Evolutionary conservation across 2,329 filamentous ascomycete genomes (phyloP).

Genomic region (Stachybotrys echinatus): DNA sequence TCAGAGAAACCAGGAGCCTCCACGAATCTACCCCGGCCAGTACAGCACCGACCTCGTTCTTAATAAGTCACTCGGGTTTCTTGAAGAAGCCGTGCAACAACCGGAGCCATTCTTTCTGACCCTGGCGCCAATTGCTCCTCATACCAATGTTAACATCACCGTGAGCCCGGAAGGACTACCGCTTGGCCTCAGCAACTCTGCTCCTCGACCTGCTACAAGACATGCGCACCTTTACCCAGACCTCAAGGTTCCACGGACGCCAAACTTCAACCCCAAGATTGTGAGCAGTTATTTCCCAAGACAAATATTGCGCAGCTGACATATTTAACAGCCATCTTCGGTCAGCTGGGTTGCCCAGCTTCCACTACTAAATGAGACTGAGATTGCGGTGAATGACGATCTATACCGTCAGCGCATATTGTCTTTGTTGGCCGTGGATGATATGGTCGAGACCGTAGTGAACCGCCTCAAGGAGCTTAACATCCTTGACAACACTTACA

Average conservation of each 20-base stretch:
- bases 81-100: background rate
- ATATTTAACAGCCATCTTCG: background rate
- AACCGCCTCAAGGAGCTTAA: background rate
- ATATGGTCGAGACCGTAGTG: background rate
- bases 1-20: background rate
- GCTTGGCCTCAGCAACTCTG: background rate
- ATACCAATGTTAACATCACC: background rate
- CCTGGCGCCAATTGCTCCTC: background rate
- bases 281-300: background rate
- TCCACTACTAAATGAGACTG: background rate
- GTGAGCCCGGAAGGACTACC: background rate
- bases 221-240: background rate
- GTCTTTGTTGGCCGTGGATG: background rate
- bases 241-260: background rate
- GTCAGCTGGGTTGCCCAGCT: background rate
- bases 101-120: background rate
- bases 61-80: background rate
- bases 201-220: background rate
- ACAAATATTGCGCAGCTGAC: background rate
- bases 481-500: constrained; percentile 5
- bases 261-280: background rate
- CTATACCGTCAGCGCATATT: background rate
- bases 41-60: background rate
- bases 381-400: background rate
- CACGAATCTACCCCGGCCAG: background rate